These are phyloP conservation scores for Paramecium biaurelia DNA, from an alignment of 73 alveolate genomes.

Conservation along the genomic window DNA sequence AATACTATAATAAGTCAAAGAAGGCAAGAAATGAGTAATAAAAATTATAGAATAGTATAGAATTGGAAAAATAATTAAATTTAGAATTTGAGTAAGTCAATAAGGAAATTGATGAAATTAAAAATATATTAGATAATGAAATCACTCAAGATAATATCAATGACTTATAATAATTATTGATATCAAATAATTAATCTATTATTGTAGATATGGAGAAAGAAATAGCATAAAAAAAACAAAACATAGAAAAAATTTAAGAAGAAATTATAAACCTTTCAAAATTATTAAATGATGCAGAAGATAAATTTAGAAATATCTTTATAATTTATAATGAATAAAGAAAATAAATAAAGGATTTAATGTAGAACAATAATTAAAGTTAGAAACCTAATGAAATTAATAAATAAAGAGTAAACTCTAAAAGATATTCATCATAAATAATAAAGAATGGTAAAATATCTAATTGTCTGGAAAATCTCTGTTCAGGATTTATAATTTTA, in stretches of 20 bases:
- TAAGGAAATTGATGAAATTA: neutral
- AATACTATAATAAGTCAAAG: neutral
- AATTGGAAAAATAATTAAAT: neutral
- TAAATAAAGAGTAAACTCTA: neutral
- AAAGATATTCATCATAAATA: neutral
- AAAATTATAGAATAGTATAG: neutral
- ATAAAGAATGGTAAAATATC: neutral
- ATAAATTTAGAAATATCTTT: neutral
- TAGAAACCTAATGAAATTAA: neutral
- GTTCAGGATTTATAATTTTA: neutral
- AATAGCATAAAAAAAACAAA: neutral
- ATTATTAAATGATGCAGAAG: neutral
- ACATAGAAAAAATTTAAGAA: neutral
- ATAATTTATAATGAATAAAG: neutral
- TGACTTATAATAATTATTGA: neutral
- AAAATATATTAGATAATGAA: neutral
- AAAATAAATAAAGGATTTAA: neutral
- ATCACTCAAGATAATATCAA: neutral
- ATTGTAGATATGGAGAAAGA: neutral
- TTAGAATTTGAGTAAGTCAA: neutral
- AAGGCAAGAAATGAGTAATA: neutral
- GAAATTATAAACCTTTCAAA: neutral
- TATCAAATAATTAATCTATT: neutral
- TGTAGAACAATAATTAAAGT: neutral
- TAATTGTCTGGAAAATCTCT: neutral